These are phyloP conservation scores for Erodium trifolium DNA, from an alignment of 441 rosid species.

Conservation along the genomic window DNA sequence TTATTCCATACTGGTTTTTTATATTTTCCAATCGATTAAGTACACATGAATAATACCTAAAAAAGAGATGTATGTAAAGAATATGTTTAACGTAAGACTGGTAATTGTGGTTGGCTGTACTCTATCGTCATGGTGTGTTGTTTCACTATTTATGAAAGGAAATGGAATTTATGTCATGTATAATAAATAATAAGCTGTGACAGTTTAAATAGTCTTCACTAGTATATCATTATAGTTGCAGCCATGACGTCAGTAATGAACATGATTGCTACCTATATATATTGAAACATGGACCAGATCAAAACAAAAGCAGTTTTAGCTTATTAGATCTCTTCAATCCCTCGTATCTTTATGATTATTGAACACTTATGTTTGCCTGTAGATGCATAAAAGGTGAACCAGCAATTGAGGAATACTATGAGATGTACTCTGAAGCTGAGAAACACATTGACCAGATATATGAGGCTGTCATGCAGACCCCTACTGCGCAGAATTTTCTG, in stretches of 20 bases:
- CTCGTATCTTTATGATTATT: slow-evolving; percentile 12
- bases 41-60: background rate
- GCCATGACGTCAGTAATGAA: background rate
- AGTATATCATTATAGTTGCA: background rate
- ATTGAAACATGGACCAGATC: background rate
- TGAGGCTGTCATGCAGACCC: slow-evolving; percentile 61
- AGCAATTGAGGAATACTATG: slow-evolving; percentile 83
- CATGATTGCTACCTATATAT: background rate
- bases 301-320: background rate
- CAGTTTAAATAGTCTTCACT: background rate
- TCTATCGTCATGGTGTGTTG: background rate
- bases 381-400: slow-evolving; percentile 96
- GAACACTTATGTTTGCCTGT: slow-evolving; percentile 22
- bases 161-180: background rate
- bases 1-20: background rate
- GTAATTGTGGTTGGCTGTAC: background rate
- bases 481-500: slow-evolving; percentile 38
- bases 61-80: background rate
- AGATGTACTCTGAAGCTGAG: slow-evolving; percentile 59
- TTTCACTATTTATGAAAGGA: background rate
- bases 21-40: background rate
- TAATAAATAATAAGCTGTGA: background rate
- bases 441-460: slow-evolving; percentile 38
- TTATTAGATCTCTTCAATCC: slow-evolving; percentile 11
- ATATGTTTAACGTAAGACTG: slow-evolving; percentile 1